phyloP scores from a whole-genome alignment of 192 early-diverging fungal genomes.

The Coemansia guatemalensis region DNA sequence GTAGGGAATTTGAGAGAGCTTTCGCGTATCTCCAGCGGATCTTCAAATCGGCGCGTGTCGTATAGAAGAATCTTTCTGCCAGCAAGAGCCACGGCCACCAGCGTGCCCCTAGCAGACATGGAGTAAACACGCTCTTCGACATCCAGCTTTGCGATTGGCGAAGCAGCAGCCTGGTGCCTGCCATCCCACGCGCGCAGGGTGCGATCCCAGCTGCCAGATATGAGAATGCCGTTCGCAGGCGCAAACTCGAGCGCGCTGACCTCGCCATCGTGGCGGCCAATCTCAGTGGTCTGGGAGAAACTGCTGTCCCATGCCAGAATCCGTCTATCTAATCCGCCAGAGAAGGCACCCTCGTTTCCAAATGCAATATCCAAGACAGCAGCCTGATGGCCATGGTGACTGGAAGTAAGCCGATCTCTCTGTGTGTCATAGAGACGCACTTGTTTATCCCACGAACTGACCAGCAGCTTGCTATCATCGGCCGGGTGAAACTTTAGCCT shows the following conservation, averaged over 20 bases:
- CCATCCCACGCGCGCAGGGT: conserved; percentile 61
- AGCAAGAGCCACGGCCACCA: conserved; percentile 81
- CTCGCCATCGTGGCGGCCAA: conserved; percentile 82
- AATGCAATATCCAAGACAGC: conserved; percentile 83
- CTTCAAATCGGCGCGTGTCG: conserved; percentile 81
- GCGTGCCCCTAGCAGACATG: conserved; percentile 72
- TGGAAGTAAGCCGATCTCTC: conserved; percentile 56
- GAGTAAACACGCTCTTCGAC: conserved; percentile 76
- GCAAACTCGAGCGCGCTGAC: conserved; percentile 68
- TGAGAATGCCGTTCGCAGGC: conserved; percentile 56
- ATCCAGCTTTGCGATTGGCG: conserved; percentile 12
- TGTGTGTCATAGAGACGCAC: conserved; percentile 82
- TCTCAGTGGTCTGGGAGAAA: conserved; percentile 53
- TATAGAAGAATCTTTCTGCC: conserved; percentile 76
- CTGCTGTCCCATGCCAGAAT: conserved; percentile 70
- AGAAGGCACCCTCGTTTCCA: conserved; percentile 58
- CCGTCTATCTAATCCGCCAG: conserved; percentile 74
- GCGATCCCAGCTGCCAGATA: conserved; percentile 94
- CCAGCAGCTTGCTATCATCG: conserved; percentile 67
- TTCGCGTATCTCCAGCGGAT: conserved; percentile 69
- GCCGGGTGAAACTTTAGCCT: conserved; percentile 68
- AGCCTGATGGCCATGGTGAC: conserved; percentile 62
- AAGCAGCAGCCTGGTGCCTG: conserved; percentile 49
- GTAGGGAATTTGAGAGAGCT: conserved; percentile 90
- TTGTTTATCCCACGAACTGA: conserved; percentile 89